Evolutionary conservation across 108 stramenopile genomes (phyloP), one percentile per base, ranked within the genome.

Genomic region (Nannochloropsis gaditana): DNA sequence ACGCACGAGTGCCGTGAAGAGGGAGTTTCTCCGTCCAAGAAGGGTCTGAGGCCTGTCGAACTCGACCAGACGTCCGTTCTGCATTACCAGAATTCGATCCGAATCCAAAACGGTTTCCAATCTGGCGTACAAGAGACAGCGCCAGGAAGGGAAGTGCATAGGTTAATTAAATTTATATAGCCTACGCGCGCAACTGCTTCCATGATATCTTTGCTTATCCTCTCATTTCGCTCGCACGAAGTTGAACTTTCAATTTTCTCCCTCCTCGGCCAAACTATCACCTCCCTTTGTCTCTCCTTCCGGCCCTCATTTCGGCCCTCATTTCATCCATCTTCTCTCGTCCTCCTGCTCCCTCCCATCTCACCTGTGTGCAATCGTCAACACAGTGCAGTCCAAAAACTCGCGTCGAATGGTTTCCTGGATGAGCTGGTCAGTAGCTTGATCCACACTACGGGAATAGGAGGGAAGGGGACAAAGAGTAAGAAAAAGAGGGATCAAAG

Each of bases 21-120:
- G 59, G 59, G 59, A 73, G n/a, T 73, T 73, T 15, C 19, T 4
- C 8, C 59, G 15, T 15, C n/a, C n/a, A 15, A 73, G n/a, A n/a
- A 73, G 59, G 59, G n/a, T n/a, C 19, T 6, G 59, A n/a, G 44
- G 44, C 43, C 44, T 42, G n/a, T 83, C 44, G 83, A 9, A 44
- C 42, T 86, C 82, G 17, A 44, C 81, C 31, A 83, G 5, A 9
- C 43, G 9, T 8, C 97, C 97, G 44, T 93, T 87, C 21, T 92
- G 93, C 94, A 98, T 93, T 2, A 97, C 96, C 44, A 98, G 83
- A 21, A 91, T 89, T 31, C 43, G 79, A 84, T 97, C 96, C 84
- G 95, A 97, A 88, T 98, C 97, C 93, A 98, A 94, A 82, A 98
- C 95, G 9, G 97, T 98, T 47, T 90, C 43, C 21, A 90, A 84